Conservation (phyloP, 805 yeast species). For the Cyberlindnera maritima region DNA sequence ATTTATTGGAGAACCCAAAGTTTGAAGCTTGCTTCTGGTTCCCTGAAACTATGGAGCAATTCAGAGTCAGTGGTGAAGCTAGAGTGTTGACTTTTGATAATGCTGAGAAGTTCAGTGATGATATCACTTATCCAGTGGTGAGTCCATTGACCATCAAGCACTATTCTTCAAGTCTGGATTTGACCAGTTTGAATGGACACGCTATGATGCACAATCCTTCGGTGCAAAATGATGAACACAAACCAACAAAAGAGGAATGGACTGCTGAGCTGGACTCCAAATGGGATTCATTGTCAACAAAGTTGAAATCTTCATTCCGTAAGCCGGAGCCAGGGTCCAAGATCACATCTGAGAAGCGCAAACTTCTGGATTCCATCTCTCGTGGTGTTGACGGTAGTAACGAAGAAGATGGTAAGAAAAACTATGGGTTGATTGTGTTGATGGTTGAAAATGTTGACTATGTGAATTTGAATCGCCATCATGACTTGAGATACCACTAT, state of each 20-base stretch:
- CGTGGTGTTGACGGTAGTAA: conserved; percentile 83
- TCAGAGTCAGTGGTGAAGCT: conserved; percentile 68
- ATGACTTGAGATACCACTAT: conserved; percentile 46
- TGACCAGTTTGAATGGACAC: conserved; percentile 16
- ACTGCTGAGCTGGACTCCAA: conserved; percentile 55
- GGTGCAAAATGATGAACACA: conserved; percentile 1
- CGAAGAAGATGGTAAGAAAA: conserved; percentile 54
- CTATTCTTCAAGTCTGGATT: conserved; percentile 25
- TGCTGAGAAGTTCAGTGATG: conserved; percentile 11
- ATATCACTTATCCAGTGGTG: conserved; percentile 29
- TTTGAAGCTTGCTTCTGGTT: conserved; percentile 81
- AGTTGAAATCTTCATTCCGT: conserved; percentile 61
- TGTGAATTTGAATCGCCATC: conserved; percentile 54
- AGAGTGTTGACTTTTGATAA: conserved; percentile 38
- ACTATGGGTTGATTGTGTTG: conserved; percentile 67
- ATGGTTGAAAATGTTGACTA: conserved; percentile 71
- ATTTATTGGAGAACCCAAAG: conserved; percentile 44
- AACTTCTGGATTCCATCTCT: conserved; percentile 63
- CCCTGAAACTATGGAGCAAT: conserved; percentile 58
- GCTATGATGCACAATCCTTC: conserved; percentile 41
- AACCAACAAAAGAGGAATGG: conserved; percentile 55
- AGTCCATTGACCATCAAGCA: conserved; percentile 27
- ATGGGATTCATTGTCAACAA: conserved; percentile 60
- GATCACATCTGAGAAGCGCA: conserved; percentile 52
- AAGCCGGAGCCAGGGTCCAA: conserved; percentile 71